Conservation (phyloP, 208 protist genomes). For the Leishmania arabica region DNA sequence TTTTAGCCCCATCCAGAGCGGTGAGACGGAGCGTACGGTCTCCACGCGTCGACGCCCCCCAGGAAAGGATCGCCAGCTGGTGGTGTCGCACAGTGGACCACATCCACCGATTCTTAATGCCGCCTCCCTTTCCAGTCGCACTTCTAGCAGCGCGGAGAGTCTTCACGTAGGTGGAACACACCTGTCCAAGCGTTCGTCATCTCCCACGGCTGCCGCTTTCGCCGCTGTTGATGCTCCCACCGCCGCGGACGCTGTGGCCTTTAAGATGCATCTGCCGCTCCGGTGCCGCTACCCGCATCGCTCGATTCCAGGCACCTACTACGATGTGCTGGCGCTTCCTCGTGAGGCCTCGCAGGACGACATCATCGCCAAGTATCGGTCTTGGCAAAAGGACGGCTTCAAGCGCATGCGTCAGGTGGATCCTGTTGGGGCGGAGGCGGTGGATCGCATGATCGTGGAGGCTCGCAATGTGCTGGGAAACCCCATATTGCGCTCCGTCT, state of each 20-base stretch:
- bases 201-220: slow-evolving; percentile 1
- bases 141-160: slow-evolving; percentile 34
- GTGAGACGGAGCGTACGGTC: slow-evolving; percentile 23
- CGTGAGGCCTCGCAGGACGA: slow-evolving; percentile 42
- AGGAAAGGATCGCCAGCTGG: slow-evolving; percentile 25
- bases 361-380: slow-evolving; percentile 59
- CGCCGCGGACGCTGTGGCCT: slow-evolving; percentile 11
- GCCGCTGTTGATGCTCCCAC: background rate
- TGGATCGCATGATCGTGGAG: slow-evolving; percentile 79
- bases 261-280: slow-evolving; percentile 65
- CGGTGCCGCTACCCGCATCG: slow-evolving; percentile 85
- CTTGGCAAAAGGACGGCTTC: slow-evolving; percentile 73
- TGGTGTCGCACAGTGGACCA: slow-evolving; percentile 27
- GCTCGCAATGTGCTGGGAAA: slow-evolving; percentile 83
- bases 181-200: slow-evolving; percentile 12
- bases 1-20: slow-evolving; percentile 38
- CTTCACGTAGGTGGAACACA: slow-evolving; percentile 2
- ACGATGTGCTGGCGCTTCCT: slow-evolving; percentile 71
- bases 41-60: slow-evolving; percentile 23
- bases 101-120: slow-evolving; percentile 15
- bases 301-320: slow-evolving; percentile 77
- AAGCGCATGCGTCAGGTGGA: slow-evolving; percentile 55
- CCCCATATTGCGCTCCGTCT: slow-evolving; percentile 55
- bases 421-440: slow-evolving; percentile 53
- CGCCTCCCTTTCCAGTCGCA: slow-evolving; percentile 38